These are phyloP conservation scores for Cardamine resedifolia DNA, from an alignment of 345 rosid species.

Conservation along the genomic window DNA sequence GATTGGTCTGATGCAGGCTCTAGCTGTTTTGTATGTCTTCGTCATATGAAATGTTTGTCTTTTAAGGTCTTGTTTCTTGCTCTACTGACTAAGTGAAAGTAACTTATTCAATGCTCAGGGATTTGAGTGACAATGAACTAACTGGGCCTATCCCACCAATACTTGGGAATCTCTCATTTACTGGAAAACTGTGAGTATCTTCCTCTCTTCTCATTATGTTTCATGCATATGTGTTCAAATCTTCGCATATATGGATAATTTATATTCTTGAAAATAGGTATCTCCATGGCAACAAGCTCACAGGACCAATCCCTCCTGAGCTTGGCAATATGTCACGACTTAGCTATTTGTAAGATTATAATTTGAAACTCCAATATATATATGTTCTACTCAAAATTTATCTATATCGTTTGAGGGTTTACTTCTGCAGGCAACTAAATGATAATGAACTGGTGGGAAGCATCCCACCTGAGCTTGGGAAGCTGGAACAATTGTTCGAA, in stretches of 20 bases:
- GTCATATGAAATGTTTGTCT: not conserved
- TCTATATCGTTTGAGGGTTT: not conserved
- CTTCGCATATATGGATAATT: not conserved
- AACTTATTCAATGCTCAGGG: conserved; percentile 43
- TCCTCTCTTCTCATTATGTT: not conserved
- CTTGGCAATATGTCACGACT: conserved; percentile 96
- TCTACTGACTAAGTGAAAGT: not conserved
- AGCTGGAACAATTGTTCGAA: conserved; percentile 87
- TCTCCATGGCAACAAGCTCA: conserved; percentile 90
- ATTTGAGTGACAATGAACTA: conserved; percentile 85
- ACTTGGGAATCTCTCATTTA: conserved; percentile 86
- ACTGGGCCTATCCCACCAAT: conserved; percentile 81
- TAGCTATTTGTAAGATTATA: conserved; percentile 74
- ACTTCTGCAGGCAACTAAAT: conserved; percentile 66
- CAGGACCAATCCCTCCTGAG: conserved; percentile 86
- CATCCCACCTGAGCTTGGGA: conserved; percentile 95
- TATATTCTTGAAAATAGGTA: conserved; percentile 48
- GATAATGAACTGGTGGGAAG: conserved; percentile 65
- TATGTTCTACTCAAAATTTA: not conserved
- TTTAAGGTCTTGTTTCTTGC: not conserved
- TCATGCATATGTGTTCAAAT: not conserved
- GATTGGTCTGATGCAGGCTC: conserved; percentile 94
- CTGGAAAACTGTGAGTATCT: conserved; percentile 77
- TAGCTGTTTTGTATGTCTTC: conserved; percentile 79
- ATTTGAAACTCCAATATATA: not conserved